phyloP scores from a whole-genome alignment of 805 yeast species.

The Ogataea dorogensis region DNA sequence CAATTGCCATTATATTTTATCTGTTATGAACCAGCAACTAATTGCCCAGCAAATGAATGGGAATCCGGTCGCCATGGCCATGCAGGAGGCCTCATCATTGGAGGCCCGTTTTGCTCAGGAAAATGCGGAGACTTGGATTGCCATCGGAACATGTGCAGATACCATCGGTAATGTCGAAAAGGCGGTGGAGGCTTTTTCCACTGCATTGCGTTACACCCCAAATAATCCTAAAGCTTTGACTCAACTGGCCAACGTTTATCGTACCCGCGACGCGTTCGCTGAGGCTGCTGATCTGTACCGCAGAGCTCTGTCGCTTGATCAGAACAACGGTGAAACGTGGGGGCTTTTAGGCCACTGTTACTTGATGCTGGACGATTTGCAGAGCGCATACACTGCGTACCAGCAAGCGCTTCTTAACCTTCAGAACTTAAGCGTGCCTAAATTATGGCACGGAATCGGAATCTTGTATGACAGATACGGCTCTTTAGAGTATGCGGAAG shows the following conservation, averaged over 20 bases:
- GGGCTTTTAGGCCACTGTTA: constrained; percentile 96
- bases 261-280: constrained; percentile 85
- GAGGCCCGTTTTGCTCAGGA: constrained; percentile 42
- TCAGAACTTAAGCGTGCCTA: constrained; percentile 92
- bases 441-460: constrained; percentile 98
- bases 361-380: constrained; percentile 92
- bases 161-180: constrained; percentile 83
- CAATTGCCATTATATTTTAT: constrained; percentile 9
- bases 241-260: constrained; percentile 81
- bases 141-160: constrained; percentile 88
- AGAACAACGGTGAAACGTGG: constrained; percentile 95
- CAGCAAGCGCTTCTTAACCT: constrained; percentile 92
- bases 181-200: constrained; percentile 85
- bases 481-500: constrained; percentile 95
- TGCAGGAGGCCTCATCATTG: constrained; percentile 22
- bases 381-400: constrained; percentile 92
- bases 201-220: constrained; percentile 83
- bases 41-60: constrained; percentile 24
- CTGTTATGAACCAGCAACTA: constrained; percentile 23
- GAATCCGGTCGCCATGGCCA: constrained; percentile 18
- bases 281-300: constrained; percentile 95
- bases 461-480: constrained; percentile 95
- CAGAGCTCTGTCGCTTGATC: constrained; percentile 74
- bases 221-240: constrained; percentile 82
- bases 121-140: constrained; percentile 83